phyloP scores from a whole-genome alignment of 257 asterid species.

The Fraxinus americana region DNA sequence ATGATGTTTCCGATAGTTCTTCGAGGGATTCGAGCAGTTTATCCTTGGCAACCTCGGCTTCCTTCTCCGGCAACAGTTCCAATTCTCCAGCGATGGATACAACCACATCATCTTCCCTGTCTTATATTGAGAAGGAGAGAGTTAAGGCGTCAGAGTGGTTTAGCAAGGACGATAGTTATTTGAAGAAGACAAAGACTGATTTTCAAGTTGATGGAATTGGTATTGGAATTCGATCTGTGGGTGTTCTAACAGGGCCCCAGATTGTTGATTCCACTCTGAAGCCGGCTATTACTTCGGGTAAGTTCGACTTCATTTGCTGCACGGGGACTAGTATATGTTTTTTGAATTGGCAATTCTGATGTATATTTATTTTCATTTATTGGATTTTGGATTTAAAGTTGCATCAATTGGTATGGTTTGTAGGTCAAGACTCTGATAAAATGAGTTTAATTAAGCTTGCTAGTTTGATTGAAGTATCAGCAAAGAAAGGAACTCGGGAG shows the following conservation, averaged over 20 bases:
- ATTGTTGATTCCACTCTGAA: constrained; percentile 72
- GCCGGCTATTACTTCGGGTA: constrained; percentile 49
- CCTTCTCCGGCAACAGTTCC: constrained; percentile 46
- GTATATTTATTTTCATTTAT: not conserved
- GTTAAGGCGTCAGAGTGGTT: constrained; percentile 40
- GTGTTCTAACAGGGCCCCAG: constrained; percentile 39
- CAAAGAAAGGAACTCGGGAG: constrained; percentile 71
- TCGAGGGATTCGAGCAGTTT: constrained; percentile 34
- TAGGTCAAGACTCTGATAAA: constrained; percentile 82
- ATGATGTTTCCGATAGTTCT: constrained; percentile 10
- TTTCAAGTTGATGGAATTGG: constrained; percentile 50
- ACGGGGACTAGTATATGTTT: not conserved
- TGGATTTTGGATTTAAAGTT: too few species aligned
- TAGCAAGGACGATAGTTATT: constrained; percentile 65
- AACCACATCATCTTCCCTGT: constrained; percentile 32
- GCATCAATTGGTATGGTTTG: constrained; percentile 17
- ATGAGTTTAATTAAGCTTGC: constrained; percentile 83
- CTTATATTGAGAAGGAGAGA: constrained; percentile 46
- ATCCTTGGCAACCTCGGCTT: constrained; percentile 32
- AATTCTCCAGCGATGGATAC: constrained; percentile 37
- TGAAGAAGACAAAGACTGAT: constrained; percentile 55
- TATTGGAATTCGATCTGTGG: constrained; percentile 40
- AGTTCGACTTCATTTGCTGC: constrained; percentile 21
- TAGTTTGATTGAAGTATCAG: constrained; percentile 71
- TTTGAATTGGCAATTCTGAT: not conserved